These are phyloP conservation scores for Penicillium sp. DNA, from an alignment of 2,329 filamentous ascomycete species.

Conservation along the genomic window DNA sequence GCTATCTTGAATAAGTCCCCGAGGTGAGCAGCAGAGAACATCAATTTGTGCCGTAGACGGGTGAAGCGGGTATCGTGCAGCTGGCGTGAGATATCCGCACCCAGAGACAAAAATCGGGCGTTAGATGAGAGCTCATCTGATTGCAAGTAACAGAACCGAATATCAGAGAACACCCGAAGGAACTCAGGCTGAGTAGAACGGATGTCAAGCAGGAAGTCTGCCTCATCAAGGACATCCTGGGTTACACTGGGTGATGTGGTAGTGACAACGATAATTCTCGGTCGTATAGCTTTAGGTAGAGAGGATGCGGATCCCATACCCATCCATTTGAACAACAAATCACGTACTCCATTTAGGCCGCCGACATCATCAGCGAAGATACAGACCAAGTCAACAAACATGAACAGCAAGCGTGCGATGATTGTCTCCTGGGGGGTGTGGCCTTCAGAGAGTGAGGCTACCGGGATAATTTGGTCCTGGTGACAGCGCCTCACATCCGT, in stretches of 20 bases:
- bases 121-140: conserved; percentile 3
- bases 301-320: conserved; percentile 5
- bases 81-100: neutral
- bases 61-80: neutral
- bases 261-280: conserved; percentile 8
- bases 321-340: conserved; percentile 2
- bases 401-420: conserved; percentile 5
- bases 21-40: conserved; percentile 7
- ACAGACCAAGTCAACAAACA: conserved; percentile 11
- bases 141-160: conserved; percentile 3
- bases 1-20: conserved; percentile 7
- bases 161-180: conserved; percentile 4
- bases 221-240: conserved; percentile 3
- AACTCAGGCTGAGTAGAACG: conserved; percentile 1
- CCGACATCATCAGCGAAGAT: conserved; percentile 12
- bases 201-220: conserved; percentile 8
- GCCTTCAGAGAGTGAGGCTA: neutral
- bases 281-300: conserved; percentile 1
- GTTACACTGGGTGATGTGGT: conserved; percentile 2
- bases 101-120: conserved; percentile 4
- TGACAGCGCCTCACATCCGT: neutral
- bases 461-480: neutral
- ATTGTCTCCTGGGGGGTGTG: conserved; percentile 1
- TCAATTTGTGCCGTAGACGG: neutral
- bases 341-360: neutral